These are phyloP conservation scores for Phytophthora multivora DNA, from an alignment of 352 stramenopile species.

Conservation along the genomic window DNA sequence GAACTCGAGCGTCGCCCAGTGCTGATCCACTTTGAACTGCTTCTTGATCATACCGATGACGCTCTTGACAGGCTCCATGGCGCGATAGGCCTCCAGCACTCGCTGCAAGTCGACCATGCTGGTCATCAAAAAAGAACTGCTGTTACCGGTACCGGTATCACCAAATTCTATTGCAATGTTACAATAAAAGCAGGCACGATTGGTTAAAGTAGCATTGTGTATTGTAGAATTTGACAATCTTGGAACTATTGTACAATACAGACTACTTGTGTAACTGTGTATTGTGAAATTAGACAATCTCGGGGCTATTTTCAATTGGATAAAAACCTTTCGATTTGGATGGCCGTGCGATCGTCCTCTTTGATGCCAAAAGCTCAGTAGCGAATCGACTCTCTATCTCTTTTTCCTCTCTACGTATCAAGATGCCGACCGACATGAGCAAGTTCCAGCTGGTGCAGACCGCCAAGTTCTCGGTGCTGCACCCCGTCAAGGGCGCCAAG, in stretches of 20 bases:
- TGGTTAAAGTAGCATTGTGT: too few species aligned
- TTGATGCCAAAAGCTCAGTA: slow-evolving; percentile 14
- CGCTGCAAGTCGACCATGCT: slow-evolving; percentile 33
- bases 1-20: slow-evolving; percentile 57
- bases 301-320: too few species aligned
- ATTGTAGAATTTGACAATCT: too few species aligned
- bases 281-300: too few species aligned
- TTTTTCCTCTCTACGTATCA: background rate
- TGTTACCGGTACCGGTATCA: too few species aligned
- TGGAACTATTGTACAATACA: too few species aligned
- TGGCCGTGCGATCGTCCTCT: slow-evolving; percentile 1
- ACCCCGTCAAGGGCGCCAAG: slow-evolving; percentile 61
- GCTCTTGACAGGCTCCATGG: slow-evolving; percentile 58
- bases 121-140: background rate
- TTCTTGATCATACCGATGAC: slow-evolving; percentile 47
- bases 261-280: too few species aligned
- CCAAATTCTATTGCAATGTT: too few species aligned
- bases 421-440: slow-evolving; percentile 51
- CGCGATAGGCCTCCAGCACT: slow-evolving; percentile 67
- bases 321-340: too few species aligned
- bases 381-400: slow-evolving; percentile 22
- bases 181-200: too few species aligned
- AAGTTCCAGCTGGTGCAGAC: slow-evolving; percentile 71
- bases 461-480: slow-evolving; percentile 70
- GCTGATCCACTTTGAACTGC: slow-evolving; percentile 24